Evolutionary conservation across 345 rosid genomes (phyloP), one percentile per base, ranked within the genome.

Genomic region (Microthlaspi erraticum): DNA sequence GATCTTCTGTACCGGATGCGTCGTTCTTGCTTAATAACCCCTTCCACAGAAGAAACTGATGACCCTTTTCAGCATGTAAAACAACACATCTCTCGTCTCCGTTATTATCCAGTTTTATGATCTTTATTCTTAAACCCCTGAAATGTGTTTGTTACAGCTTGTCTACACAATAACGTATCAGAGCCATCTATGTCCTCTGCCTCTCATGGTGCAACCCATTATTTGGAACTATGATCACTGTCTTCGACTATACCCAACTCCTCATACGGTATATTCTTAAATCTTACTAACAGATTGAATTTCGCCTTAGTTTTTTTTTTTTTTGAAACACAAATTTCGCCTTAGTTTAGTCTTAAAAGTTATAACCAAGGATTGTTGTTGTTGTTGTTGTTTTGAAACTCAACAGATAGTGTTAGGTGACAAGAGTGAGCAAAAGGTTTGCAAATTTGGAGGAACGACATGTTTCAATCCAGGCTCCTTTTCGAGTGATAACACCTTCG

Each of bases 381-480:
- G 33, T 31, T 45, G 33, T 41, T 26, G 29, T 50, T 69, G 11
- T 14, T 26, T 26, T 5, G 2, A 19, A 52, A 52, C n/a, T n/a
- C n/a, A n/a, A n/a, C 96, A 93, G 97, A 89, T 89, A 60, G 85
- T 93, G 70, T 71, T 91, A 74, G 91, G 88, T 8, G 97, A 93
- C 82, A 83, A 54, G 71, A 84, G 98, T 60, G 89, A 84, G 79
- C 96, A 88, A 82, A 89, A 85, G 81, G 93, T 84, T 19, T 88
- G 87, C 85, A 82, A 84, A 60, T 87, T 79, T 80, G 80, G 87
- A 0, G 96, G 90, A 75, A 87, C 83, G 41, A 92, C 96, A 46
- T 94, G 97, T 77, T 89, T 91, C 67, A 91, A 94, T 83, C 96
- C 96, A 17, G 98, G 93, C 54, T 88, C 98, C 36, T 94, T 92